Conservation (phyloP, 768 basidiomycete genomes). For the Brasilioporus rufonigricans region DNA sequence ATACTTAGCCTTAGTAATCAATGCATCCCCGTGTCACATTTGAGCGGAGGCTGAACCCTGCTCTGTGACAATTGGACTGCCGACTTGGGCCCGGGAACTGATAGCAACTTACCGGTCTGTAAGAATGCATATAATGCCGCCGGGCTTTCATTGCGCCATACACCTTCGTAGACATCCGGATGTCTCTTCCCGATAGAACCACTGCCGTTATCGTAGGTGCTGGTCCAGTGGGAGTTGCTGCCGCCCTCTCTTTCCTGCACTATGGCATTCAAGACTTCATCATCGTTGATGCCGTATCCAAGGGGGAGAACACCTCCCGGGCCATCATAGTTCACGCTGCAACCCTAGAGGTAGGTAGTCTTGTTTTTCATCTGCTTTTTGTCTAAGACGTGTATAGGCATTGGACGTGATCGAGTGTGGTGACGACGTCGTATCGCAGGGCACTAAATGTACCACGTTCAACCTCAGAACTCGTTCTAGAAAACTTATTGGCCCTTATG, state of each 20-base stretch:
- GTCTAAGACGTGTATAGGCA: conserved; percentile 38
- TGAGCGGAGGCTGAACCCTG: too few relatives aligned
- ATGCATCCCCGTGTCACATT: too few relatives aligned
- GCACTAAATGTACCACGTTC: conserved; percentile 32
- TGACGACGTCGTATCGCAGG: conserved; percentile 36
- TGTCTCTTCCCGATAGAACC: conserved; percentile 34
- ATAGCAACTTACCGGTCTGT: too few relatives aligned
- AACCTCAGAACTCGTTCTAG: conserved; percentile 31
- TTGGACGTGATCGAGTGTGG: conserved; percentile 45
- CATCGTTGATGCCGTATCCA: conserved; percentile 39
- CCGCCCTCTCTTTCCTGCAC: conserved; percentile 43
- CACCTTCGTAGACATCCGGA: too few relatives aligned
- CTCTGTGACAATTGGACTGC: too few relatives aligned
- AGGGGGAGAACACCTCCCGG: conserved; percentile 40
- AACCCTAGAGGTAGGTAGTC: conserved; percentile 45
- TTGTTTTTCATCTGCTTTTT: conserved; percentile 11
- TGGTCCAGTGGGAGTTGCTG: conserved; percentile 47
- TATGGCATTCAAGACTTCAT: conserved; percentile 41
- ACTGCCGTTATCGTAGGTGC: conserved; percentile 51
- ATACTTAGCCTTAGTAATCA: too few relatives aligned
- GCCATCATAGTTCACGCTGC: conserved; percentile 49
- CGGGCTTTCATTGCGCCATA: too few relatives aligned
- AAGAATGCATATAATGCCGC: too few relatives aligned
- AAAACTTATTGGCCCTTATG: conserved; percentile 29
- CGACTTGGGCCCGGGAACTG: too few relatives aligned